phyloP scores from a whole-genome alignment of 352 stramenopile species.

The Pythium scleroteichum region DNA sequence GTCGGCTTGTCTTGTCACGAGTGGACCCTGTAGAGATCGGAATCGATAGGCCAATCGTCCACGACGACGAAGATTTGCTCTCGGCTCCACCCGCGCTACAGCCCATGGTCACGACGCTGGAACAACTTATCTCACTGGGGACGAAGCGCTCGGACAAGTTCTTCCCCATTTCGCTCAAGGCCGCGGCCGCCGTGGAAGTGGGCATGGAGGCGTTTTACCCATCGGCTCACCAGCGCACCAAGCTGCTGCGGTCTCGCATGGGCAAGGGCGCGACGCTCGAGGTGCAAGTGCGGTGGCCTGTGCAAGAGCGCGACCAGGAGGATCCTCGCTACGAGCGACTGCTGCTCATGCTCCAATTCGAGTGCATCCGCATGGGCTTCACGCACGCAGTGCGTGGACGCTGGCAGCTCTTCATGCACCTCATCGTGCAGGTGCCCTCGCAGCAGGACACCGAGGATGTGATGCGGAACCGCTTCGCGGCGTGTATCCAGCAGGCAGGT shows the following conservation, averaged over 20 bases:
- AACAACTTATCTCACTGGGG: slow-evolving; percentile 79
- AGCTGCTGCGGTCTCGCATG: slow-evolving; percentile 82
- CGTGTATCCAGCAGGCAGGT: slow-evolving; percentile 79
- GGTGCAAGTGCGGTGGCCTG: slow-evolving; percentile 85
- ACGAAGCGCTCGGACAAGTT: slow-evolving; percentile 80
- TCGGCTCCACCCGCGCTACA: slow-evolving; percentile 64
- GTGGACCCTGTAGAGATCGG: slow-evolving; percentile 78
- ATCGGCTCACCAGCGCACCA: slow-evolving; percentile 79
- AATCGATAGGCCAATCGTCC: slow-evolving; percentile 40
- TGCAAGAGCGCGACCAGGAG: slow-evolving; percentile 85
- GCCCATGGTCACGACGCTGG: slow-evolving; percentile 60
- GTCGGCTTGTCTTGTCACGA: slow-evolving; percentile 75
- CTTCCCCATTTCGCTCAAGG: slow-evolving; percentile 82
- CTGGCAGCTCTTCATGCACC: slow-evolving; percentile 87
- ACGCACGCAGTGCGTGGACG: slow-evolving; percentile 70
- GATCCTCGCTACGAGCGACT: slow-evolving; percentile 85
- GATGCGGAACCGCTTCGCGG: slow-evolving; percentile 65
- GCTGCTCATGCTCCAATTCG: slow-evolving; percentile 85
- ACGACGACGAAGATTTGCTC: slow-evolving; percentile 49
- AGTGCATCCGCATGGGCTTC: slow-evolving; percentile 76
- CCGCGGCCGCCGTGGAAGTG: slow-evolving; percentile 79
- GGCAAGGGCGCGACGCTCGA: slow-evolving; percentile 81
- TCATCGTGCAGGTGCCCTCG: slow-evolving; percentile 70
- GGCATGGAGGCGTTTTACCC: slow-evolving; percentile 88
- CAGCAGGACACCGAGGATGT: slow-evolving; percentile 52